Percentiles rank a stretch among this genome's conserved stretches.
Evolutionary conservation across 768 basidiomycete genomes (phyloP).

Genomic region (Multifurca ochricompacta): DNA sequence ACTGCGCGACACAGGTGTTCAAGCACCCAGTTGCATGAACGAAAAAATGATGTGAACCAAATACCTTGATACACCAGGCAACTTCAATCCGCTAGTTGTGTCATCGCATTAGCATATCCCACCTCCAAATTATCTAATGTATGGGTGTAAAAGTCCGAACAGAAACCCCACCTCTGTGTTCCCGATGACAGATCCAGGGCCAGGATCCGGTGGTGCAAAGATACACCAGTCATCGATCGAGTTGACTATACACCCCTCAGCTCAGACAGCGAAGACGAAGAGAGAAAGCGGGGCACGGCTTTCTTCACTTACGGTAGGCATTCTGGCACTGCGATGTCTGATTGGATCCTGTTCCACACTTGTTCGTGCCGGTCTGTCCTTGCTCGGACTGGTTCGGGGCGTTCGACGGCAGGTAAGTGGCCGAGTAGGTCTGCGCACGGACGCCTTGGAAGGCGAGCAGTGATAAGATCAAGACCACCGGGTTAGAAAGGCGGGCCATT

Average conservation of each 20-base stretch:
- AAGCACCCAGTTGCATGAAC: neutral
- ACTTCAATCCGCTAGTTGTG: constrained; percentile 40
- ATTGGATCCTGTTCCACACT: constrained; percentile 49
- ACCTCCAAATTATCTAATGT: no score
- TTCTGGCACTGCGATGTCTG: constrained; percentile 63
- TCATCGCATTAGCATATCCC: no score
- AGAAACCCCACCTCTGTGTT: constrained; percentile 46
- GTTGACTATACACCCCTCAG: constrained; percentile 36
- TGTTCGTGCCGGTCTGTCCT: constrained; percentile 58
- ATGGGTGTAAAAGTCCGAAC: no score
- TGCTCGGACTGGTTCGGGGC: constrained; percentile 41
- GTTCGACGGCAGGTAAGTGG: constrained; percentile 43
- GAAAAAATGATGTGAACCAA: constrained; percentile 13
- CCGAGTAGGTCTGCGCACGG: constrained; percentile 33
- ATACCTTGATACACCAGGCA: constrained; percentile 44
- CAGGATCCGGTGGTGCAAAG: constrained; percentile 44
- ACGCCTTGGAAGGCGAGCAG: no score
- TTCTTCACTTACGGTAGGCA: constrained; percentile 46
- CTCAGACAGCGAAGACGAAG: no score
- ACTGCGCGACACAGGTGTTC: constrained; percentile 28
- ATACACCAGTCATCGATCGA: constrained; percentile 52
- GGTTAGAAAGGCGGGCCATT: no score
- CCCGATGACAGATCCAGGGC: constrained; percentile 45
- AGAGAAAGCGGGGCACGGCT: no score
- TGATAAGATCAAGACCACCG: no score